A percentile compares a stretch with the other conserved stretches of the same genome.
phyloP scores from a whole-genome alignment of 2,329 filamentous ascomycete genomes.

The Polytolypa hystricis region DNA sequence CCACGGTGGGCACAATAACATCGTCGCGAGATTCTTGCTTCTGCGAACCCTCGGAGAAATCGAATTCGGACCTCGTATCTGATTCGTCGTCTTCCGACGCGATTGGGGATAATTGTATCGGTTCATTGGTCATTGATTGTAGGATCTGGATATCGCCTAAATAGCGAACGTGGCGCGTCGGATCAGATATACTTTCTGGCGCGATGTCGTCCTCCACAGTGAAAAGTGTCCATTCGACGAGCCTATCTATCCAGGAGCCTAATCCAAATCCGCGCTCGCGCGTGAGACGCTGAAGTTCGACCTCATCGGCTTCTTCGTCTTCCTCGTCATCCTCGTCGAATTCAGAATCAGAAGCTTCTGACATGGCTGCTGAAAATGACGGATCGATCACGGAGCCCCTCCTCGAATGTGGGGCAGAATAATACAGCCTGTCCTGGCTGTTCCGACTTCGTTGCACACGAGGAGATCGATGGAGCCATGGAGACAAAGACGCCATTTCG shows the following conservation, averaged over 20 bases:
- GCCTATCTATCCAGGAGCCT: constrained; percentile 45
- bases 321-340: constrained; percentile 26
- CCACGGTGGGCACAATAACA: constrained; percentile 12
- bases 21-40: not conserved
- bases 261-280: constrained; percentile 43
- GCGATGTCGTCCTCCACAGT: constrained; percentile 38
- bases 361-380: constrained; percentile 15
- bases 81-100: constrained; percentile 4
- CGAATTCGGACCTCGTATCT: constrained; percentile 7
- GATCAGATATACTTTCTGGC: constrained; percentile 2
- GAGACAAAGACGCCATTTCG: constrained; percentile 22
- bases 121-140: not conserved
- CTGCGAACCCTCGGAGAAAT: not conserved
- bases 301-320: constrained; percentile 39
- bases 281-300: constrained; percentile 42
- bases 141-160: constrained; percentile 24
- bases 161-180: constrained; percentile 10
- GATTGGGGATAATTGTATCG: constrained; percentile 17
- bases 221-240: constrained; percentile 49
- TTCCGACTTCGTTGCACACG: constrained; percentile 12
- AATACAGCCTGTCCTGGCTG: constrained; percentile 8
- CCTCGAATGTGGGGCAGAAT: constrained; percentile 12
- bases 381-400: constrained; percentile 8
- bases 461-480: not conserved
- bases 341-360: constrained; percentile 18